A percentile compares a stretch with the other conserved stretches of the same genome.
Conservation (phyloP, 441 rosid species). For the Aleurites moluccanus region DNA sequence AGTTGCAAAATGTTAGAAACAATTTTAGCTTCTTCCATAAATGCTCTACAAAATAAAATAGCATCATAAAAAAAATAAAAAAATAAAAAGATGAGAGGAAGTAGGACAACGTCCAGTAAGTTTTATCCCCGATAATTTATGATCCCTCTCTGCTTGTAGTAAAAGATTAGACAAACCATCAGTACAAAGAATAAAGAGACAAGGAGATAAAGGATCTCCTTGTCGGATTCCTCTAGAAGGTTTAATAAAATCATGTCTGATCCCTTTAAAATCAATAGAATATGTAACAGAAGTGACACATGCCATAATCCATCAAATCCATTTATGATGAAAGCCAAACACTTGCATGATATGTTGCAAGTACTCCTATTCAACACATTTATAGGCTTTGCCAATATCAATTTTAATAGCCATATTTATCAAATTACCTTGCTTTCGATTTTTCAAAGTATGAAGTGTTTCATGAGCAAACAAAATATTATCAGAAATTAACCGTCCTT, state of each 20-base stretch:
- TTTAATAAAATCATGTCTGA: no score
- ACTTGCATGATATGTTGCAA: background rate
- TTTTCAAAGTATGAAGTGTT: background rate
- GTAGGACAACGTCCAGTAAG: background rate
- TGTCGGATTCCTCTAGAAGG: no score
- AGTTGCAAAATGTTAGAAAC: background rate
- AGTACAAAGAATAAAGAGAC: background rate
- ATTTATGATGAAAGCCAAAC: background rate
- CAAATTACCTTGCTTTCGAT: background rate
- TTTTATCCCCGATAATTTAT: background rate
- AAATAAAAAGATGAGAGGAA: background rate
- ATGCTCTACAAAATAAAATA: background rate
- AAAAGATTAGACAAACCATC: background rate
- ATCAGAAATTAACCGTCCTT: background rate
- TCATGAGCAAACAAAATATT: no score
- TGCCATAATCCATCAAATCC: background rate
- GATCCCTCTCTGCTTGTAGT: no score
- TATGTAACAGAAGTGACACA: no score
- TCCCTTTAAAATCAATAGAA: background rate
- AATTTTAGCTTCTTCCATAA: background rate
- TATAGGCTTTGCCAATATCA: background rate
- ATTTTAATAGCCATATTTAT: no score
- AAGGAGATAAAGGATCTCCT: no score
- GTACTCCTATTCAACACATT: background rate
- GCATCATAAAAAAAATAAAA: no score